A percentile compares a stretch with the other conserved stretches of the same genome.
Conservation (phyloP, 2,329 filamentous ascomycete species). For the Pseudopyricularia cyperi region DNA sequence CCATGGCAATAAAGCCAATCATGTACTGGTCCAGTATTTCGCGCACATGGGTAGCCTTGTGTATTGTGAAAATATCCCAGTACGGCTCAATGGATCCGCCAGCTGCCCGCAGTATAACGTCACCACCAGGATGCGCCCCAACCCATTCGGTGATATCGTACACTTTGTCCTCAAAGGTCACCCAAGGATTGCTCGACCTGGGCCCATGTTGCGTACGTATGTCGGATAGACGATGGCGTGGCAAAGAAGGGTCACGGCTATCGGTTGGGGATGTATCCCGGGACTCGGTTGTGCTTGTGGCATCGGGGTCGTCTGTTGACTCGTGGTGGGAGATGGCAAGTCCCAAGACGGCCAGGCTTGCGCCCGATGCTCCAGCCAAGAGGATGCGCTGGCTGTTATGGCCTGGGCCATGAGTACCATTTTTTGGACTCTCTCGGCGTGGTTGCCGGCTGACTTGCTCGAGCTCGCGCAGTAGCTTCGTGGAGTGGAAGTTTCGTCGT, state of each 20-base stretch:
- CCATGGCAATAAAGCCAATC: slow-evolving; percentile 46
- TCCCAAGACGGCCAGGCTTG: background rate
- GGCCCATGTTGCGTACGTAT: slow-evolving; percentile 9
- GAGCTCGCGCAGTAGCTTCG: background rate
- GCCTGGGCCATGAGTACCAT: background rate
- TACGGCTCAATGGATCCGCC: slow-evolving; percentile 53
- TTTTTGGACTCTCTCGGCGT: background rate
- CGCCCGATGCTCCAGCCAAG: background rate
- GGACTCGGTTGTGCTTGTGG: background rate
- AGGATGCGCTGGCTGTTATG: background rate
- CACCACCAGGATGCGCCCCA: slow-evolving; percentile 50
- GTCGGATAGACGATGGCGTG: slow-evolving; percentile 11
- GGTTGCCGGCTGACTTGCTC: background rate
- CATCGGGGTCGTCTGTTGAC: background rate
- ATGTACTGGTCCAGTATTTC: slow-evolving; percentile 52
- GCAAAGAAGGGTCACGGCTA: slow-evolving; percentile 9
- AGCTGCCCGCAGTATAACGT: slow-evolving; percentile 53
- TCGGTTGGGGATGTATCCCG: slow-evolving; percentile 2
- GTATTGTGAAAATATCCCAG: slow-evolving; percentile 59
- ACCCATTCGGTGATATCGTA: slow-evolving; percentile 63
- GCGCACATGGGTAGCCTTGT: slow-evolving; percentile 50
- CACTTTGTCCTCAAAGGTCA: slow-evolving; percentile 49
- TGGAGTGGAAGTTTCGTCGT: background rate
- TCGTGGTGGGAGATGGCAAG: background rate
- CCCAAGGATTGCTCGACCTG: slow-evolving; percentile 34